Evolutionary conservation across 495 filamentous ascomycete genomes (phyloP).

Genomic region (Rusavskia elegans): DNA sequence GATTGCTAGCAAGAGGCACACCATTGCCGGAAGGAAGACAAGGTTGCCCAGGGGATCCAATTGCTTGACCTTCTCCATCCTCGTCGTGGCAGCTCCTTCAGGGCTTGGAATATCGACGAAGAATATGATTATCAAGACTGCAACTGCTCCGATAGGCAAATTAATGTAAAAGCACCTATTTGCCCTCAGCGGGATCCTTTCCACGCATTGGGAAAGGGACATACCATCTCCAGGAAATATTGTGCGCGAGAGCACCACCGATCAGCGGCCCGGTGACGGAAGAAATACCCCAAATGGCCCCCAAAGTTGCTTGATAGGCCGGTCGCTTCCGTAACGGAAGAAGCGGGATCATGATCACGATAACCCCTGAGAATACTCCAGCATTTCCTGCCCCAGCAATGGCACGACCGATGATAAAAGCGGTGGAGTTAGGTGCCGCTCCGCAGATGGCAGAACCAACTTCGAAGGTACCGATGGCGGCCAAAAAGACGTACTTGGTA

Average conservation of each 20-base stretch:
- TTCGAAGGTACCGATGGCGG: conserved; percentile 38
- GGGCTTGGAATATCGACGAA: conserved; percentile 24
- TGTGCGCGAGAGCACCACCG: conserved; percentile 18
- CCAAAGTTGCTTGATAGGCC: conserved; percentile 4
- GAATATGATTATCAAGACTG: conserved; percentile 29
- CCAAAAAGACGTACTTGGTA: conserved; percentile 37
- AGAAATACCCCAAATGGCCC: conserved; percentile 36
- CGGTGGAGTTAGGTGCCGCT: conserved; percentile 47
- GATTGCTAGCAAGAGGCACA: too few relatives aligned
- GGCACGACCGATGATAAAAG: conserved; percentile 50
- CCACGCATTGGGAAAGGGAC: too few relatives aligned
- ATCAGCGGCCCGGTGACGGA: conserved; percentile 31
- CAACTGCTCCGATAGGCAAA: conserved; percentile 40
- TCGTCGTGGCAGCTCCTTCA: too few relatives aligned
- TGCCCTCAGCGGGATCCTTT: too few relatives aligned
- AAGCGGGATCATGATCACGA: conserved; percentile 39
- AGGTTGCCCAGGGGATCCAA: too few relatives aligned
- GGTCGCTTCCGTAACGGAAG: conserved; percentile 32
- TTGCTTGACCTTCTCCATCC: too few relatives aligned
- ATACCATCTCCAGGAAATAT: not conserved
- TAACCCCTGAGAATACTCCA: conserved; percentile 33
- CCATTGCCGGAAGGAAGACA: too few relatives aligned
- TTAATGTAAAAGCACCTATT: conserved; percentile 47
- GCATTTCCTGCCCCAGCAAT: conserved; percentile 35
- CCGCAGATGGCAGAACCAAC: conserved; percentile 56